Evolutionary conservation across 1,284 basidiomycete species (phyloP), one percentile per base, ranked within the genome.

Genomic region (Caloboletus inedulis): DNA sequence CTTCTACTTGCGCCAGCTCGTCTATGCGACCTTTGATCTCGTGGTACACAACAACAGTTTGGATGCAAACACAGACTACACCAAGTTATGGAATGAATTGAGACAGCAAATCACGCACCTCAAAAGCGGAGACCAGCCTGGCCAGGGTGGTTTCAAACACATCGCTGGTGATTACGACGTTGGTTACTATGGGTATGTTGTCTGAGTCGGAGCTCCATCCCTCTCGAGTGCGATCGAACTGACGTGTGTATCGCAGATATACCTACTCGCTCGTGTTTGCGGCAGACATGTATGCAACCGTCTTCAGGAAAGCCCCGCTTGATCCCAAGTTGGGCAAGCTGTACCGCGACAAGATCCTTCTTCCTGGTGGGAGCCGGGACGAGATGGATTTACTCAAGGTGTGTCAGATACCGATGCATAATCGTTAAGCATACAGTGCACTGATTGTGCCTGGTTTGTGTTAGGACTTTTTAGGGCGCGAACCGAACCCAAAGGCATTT

Each of bases 1-100:
- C 23, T 87, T 82, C 71, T 88, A 88, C 69, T 77, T 91, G 18
- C 82, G 88, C 23, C 59, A 92, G 64, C 72, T 91, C 7, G 89
- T 87, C 77, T 89, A 87, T 59, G 88, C 85, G 55, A 84, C 81
- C 57, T 91, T 84, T 60, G 88, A 90, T 43, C 49, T 89, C 61
- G 81, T 83, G 59, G 82, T 90, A 4, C 89, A 91, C 66, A 84
- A 83, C 61, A 75, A 85, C 71, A 78, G 84, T 80, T 37, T 47
- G 71, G 49, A 57, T 31, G 47, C 30, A 7, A 40, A 37, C 14
- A 30, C 77, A 8, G 85, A 91, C 61, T 85, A 85, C 63, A 90
- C 87, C 25, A 68, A 74, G 49, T 70, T 91, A 5, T 91, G 88
- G 87, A 85, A 83, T 59, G 73, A 76, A 19, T 68, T 91, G 44